phyloP scores from a whole-genome alignment of 306 rosid species.

The Fragaria ananassa region DNA sequence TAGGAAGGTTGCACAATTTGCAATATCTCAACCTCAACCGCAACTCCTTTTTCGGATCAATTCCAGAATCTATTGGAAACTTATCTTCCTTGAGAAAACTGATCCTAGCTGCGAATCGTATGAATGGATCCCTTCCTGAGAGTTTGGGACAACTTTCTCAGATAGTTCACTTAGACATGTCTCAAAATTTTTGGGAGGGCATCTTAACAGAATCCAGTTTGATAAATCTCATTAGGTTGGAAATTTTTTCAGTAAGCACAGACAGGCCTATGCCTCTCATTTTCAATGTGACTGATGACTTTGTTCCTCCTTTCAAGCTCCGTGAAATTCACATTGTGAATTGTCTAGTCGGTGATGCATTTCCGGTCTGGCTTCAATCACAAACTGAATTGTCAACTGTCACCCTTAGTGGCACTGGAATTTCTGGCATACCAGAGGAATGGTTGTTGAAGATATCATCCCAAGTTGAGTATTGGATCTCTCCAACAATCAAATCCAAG shows the following conservation, averaged over 20 bases:
- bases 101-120: not conserved
- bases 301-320: constrained; percentile 7
- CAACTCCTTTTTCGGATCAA: constrained; percentile 13
- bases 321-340: not conserved
- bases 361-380: not conserved
- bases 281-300: not conserved
- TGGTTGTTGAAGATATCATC: not conserved
- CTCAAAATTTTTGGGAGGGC: not conserved
- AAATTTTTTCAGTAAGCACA: not conserved
- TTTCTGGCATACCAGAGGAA: not conserved
- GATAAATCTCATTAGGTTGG: not conserved
- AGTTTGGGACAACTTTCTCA: constrained; percentile 20
- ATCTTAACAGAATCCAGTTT: not conserved
- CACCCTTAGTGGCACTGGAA: not conserved
- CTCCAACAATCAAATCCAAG: not conserved
- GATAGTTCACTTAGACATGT: not conserved
- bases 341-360: not conserved
- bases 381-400: not conserved
- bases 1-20: constrained; percentile 11
- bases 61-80: constrained; percentile 14
- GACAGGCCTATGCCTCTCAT: not conserved
- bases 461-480: not conserved
- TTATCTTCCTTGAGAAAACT: constrained; percentile 5
- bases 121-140: constrained; percentile 26
- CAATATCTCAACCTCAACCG: not conserved